These are phyloP conservation scores for Plasmodium billcollinsi DNA, from an alignment of 169 alveolate genomes.

Conservation along the genomic window DNA sequence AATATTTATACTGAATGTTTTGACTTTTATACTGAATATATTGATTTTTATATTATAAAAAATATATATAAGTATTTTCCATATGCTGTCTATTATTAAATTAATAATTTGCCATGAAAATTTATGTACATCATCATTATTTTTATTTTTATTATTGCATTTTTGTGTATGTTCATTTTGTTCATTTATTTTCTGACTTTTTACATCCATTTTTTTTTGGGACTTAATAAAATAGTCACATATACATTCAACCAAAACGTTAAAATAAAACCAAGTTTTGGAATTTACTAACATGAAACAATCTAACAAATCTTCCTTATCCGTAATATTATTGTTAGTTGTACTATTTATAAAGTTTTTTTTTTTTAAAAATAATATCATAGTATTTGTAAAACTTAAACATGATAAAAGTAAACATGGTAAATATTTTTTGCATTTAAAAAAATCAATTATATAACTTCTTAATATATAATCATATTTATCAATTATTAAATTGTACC, in stretches of 20 bases:
- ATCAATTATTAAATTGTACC: constrained; percentile 40
- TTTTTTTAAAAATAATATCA: constrained; percentile 69
- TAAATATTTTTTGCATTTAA: constrained; percentile 32
- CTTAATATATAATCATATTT: constrained; percentile 71
- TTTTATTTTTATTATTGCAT: not conserved
- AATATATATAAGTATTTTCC: constrained; percentile 61
- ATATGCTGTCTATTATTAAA: constrained; percentile 53
- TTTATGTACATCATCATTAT: not conserved
- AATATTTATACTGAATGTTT: constrained; percentile 24
- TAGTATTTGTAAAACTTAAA: constrained; percentile 34
- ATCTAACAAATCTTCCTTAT: constrained; percentile 41
- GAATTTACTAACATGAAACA: constrained; percentile 54
- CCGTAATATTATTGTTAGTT: not conserved
- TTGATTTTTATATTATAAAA: constrained; percentile 51
- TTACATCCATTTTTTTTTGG: no score
- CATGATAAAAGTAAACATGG: constrained; percentile 32
- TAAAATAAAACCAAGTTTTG: constrained; percentile 63
- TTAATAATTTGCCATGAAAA: constrained; percentile 25
- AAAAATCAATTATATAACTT: constrained; percentile 46
- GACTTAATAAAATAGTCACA: constrained; percentile 6
- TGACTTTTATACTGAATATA: constrained; percentile 26
- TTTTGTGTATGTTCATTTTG: no score
- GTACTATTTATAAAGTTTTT: constrained; percentile 18
- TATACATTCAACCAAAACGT: constrained; percentile 31
- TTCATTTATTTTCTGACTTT: no score